Evolutionary conservation across 2,329 filamentous ascomycete genomes (phyloP).

Genomic region (Botrytis porri): DNA sequence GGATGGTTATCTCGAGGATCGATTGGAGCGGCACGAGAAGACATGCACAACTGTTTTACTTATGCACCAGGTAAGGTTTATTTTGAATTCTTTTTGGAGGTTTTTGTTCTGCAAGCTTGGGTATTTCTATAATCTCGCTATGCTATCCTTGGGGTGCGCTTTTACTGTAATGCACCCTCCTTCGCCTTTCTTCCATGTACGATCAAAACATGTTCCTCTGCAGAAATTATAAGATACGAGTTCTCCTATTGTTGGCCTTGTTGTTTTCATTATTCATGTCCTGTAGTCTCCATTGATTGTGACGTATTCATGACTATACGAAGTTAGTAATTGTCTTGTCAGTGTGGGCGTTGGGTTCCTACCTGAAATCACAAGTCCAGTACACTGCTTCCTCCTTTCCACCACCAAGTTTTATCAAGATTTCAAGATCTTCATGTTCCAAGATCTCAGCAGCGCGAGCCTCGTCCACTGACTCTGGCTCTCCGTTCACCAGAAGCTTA

Average conservation of each 20-base stretch:
- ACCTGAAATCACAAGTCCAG: constrained; percentile 87
- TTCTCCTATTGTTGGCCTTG: neutral
- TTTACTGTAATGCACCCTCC: neutral
- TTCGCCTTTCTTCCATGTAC: neutral
- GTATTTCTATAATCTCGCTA: constrained; percentile 9
- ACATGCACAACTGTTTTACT: neutral
- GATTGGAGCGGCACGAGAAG: neutral
- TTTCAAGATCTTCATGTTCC: constrained; percentile 74
- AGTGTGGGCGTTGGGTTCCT: constrained; percentile 43
- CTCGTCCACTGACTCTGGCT: constrained; percentile 78
- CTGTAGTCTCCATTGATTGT: constrained; percentile 66
- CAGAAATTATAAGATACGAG: neutral
- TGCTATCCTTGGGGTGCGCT: neutral
- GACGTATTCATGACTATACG: constrained; percentile 60
- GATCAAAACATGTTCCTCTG: neutral
- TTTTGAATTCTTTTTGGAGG: neutral
- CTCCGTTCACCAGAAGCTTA: constrained; percentile 73
- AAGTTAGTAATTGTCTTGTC: constrained; percentile 20
- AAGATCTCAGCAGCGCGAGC: constrained; percentile 72
- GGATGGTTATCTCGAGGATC: neutral
- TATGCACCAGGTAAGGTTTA: neutral
- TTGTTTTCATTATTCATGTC: constrained; percentile 43
- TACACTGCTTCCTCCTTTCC: constrained; percentile 67
- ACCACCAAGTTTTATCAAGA: constrained; percentile 69
- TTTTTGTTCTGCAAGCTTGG: neutral